Evolutionary conservation across 1,139 yeast genomes (phyloP), one percentile per base, ranked within the genome.

Genomic region (Kurtzmaniella natalensis): DNA sequence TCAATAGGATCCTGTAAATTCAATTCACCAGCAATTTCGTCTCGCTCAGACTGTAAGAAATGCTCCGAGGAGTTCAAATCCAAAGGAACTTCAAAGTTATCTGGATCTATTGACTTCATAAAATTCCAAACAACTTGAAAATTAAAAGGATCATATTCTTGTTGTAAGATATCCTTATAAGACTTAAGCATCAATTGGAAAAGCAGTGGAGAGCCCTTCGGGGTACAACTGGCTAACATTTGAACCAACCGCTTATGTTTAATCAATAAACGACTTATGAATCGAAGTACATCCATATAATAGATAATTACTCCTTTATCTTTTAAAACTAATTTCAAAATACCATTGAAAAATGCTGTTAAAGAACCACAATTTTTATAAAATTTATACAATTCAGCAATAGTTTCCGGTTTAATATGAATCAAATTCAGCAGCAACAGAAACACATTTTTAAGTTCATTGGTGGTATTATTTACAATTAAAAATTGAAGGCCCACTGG

Each of bases 301-400:
- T 56, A 55, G 9, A 68, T 65, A 17, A 68, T 57, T 23, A 64
- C 66, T 8, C 67, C 64, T 33, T 68, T 72, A 46, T 70, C 70
- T 31, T 52, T 58, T 36, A 70, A 50, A 3, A 69, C 47, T 14
- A 53, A 54, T 28, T 58, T 61, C 11, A 72, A 45, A n/a, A 73
- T 44, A 0, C 53, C 61, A 31, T 59, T 55, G 46, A 72, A 64
- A 40, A 73, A 70, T 1, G 62, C 68, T 0, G 75, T 58, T 18
- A 70, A 44, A 33, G 63, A 59, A 37, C 61, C 63, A 36, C 66
- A 55, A 30, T 48, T 34, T 3, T 59, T 42, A 46, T 61, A 64
- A 32, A 66, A 46, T 29, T 57, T 41, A 51, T 64, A 65, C 33
- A 68, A 46, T 23, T 50, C 38, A 11, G 67, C 45, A 3, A 73